Conservation (phyloP, 371 early-diverging fungal species). For the Rhizopus sp. region DNA sequence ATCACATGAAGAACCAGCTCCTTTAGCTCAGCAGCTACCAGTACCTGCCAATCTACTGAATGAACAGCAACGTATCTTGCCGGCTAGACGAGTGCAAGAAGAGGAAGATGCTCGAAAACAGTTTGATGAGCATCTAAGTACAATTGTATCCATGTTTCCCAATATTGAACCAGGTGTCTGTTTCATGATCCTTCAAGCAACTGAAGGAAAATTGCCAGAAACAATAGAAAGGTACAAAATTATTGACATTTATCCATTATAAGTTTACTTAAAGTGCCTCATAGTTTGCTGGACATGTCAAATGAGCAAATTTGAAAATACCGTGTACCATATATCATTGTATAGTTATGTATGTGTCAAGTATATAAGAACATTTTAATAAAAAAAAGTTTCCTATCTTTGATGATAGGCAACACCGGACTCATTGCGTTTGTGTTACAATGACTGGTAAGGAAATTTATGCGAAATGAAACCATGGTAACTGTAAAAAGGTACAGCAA, state of each 20-base stretch:
- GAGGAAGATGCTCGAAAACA: constrained; percentile 32
- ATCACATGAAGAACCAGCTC: constrained; percentile 31
- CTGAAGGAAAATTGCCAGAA: constrained; percentile 57
- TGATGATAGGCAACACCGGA: too few species aligned
- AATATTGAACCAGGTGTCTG: constrained; percentile 75
- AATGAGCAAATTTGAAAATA: constrained; percentile 21
- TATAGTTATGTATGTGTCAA: too few species aligned
- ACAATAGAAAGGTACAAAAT: constrained; percentile 55
- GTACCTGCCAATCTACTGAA: constrained; percentile 43
- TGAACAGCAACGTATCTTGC: constrained; percentile 17
- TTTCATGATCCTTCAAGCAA: constrained; percentile 75
- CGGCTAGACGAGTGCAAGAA: constrained; percentile 17
- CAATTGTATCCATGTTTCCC: constrained; percentile 76
- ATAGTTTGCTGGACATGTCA: constrained; percentile 31
- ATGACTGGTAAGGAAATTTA: too few species aligned
- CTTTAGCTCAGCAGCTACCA: constrained; percentile 49
- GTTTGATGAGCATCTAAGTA: constrained; percentile 60
- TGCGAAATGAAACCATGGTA: too few species aligned
- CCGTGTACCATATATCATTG: too few species aligned
- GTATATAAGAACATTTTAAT: too few species aligned
- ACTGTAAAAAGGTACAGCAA: too few species aligned
- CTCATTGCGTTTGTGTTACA: too few species aligned
- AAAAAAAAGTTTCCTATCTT: too few species aligned
- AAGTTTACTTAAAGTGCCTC: background rate
- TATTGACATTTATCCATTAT: background rate